These are phyloP conservation scores for Telfairia occidentalis DNA, from an alignment of 331 rosid species.

Conservation along the genomic window DNA sequence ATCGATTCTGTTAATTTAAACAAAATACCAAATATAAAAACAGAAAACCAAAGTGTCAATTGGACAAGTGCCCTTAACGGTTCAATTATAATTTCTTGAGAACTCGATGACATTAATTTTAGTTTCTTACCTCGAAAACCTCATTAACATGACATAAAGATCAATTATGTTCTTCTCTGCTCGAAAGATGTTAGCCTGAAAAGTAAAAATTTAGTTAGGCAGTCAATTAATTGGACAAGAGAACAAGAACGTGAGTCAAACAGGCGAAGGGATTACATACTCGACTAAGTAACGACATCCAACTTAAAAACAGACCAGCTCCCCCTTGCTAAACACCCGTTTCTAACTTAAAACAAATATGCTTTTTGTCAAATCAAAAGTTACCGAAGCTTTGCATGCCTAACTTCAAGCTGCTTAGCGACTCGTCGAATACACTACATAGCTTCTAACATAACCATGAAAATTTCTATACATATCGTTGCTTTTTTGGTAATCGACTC, in stretches of 20 bases:
- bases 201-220: constrained; percentile 19
- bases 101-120: neutral
- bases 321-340: neutral
- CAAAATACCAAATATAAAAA: neutral
- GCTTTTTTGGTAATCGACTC: neutral
- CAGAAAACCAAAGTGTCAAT: neutral
- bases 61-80: neutral
- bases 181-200: constrained; percentile 90
- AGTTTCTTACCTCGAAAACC: constrained; percentile 71
- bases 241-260: constrained; percentile 6
- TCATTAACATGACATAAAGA: constrained; percentile 81
- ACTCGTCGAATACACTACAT: neutral
- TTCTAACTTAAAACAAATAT: neutral
- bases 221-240: constrained; percentile 10
- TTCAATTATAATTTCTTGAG: neutral
- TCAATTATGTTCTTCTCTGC: constrained; percentile 74
- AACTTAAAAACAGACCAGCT: neutral
- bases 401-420: neutral
- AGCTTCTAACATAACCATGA: neutral
- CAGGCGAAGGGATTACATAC: neutral
- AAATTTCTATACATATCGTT: neutral
- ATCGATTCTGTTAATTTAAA: neutral
- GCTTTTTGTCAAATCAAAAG: neutral
- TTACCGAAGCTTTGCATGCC: neutral
- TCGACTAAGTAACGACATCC: neutral